Evolutionary conservation across 2,329 filamentous ascomycete genomes (phyloP).

Genomic region (Aspergillus uvarum): DNA sequence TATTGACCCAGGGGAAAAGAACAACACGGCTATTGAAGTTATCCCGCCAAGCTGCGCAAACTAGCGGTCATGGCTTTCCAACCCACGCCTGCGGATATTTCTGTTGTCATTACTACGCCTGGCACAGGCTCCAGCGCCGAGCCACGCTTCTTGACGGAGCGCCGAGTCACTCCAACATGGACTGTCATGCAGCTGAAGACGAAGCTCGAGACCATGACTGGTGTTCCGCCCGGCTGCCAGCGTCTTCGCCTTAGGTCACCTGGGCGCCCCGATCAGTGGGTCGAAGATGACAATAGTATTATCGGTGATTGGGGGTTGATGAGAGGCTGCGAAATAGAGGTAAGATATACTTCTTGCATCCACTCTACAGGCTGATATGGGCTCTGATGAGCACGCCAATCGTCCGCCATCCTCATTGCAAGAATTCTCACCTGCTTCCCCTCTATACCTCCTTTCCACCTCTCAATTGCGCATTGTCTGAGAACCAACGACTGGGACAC

Average conservation of each 20-base stretch:
- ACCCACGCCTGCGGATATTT: slow-evolving; percentile 39
- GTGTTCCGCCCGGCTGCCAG: slow-evolving; percentile 79
- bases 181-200: slow-evolving; percentile 77
- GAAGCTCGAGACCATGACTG: slow-evolving; percentile 90
- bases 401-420: background rate
- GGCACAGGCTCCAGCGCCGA: slow-evolving; percentile 15
- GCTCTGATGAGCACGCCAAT: background rate
- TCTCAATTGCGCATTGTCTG: background rate
- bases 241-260: slow-evolving; percentile 69
- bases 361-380: background rate
- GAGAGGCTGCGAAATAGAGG: slow-evolving; percentile 47
- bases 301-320: slow-evolving; percentile 52
- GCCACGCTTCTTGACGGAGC: slow-evolving; percentile 66
- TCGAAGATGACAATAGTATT: slow-evolving; percentile 69
- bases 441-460: background rate
- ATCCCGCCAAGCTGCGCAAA: background rate
- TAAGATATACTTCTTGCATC: slow-evolving; percentile 22
- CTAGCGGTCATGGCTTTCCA: slow-evolving; percentile 34
- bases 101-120: slow-evolving; percentile 41
- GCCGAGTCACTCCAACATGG: slow-evolving; percentile 91
- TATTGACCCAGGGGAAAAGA: no score
- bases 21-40: no score
- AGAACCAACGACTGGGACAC: background rate
- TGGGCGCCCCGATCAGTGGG: slow-evolving; percentile 59
- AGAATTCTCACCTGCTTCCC: background rate